phyloP scores from a whole-genome alignment of 2,329 filamentous ascomycete genomes.

The Podosphaera fusca region DNA sequence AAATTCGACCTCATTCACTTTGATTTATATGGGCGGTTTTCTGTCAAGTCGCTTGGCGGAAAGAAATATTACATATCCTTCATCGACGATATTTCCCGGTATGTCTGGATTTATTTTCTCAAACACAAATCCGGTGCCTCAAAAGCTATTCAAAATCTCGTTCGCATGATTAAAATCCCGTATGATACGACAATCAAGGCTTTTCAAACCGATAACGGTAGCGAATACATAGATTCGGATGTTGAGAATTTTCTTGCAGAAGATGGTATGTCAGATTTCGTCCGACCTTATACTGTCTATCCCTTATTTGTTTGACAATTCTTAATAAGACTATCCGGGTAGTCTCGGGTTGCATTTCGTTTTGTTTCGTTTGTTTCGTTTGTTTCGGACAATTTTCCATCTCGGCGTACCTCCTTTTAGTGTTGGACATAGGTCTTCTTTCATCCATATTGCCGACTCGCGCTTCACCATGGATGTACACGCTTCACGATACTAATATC shows the following conservation, averaged over 20 bases:
- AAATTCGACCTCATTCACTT: not conserved
- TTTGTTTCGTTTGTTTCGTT: too few species aligned
- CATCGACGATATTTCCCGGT: not conserved
- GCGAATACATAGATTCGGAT: not conserved
- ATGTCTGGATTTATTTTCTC: slow-evolving; percentile 1
- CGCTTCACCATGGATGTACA: too few species aligned
- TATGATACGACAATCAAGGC: not conserved
- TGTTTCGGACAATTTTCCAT: too few species aligned
- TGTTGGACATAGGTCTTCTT: too few species aligned
- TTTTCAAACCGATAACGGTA: not conserved
- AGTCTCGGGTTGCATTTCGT: too few species aligned
- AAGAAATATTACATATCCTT: not conserved
- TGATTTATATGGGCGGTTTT: not conserved
- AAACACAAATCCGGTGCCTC: not conserved
- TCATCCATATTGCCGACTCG: too few species aligned
- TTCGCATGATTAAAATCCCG: not conserved
- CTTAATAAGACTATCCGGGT: too few species aligned
- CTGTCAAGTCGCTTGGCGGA: not conserved
- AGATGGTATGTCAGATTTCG: too few species aligned
- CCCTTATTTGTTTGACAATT: too few species aligned
- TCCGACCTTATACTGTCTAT: too few species aligned
- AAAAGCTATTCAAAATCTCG: not conserved
- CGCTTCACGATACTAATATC: too few species aligned
- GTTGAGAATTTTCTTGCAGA: not conserved
- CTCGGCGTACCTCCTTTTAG: too few species aligned